Evolutionary conservation across 306 rosid genomes (phyloP).

Genomic region (Cicer yamashitae): DNA sequence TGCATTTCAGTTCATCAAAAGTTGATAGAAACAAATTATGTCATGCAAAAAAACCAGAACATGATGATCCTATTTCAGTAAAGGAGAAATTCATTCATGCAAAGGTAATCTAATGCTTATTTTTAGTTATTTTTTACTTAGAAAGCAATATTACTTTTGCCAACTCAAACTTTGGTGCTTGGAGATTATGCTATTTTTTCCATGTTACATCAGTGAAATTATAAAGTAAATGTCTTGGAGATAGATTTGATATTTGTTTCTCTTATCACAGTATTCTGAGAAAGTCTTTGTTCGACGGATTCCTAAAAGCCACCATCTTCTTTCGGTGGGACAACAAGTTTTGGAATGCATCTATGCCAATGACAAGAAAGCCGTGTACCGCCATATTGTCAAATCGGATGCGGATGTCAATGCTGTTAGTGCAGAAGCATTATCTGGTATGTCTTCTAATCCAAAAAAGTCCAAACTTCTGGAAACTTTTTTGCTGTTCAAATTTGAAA

Average conservation of each 20-base stretch:
- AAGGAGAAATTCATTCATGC: conserved; percentile 80
- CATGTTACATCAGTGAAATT: background rate
- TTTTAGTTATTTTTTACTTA: conserved; percentile 19
- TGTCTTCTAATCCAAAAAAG: conserved; percentile 30
- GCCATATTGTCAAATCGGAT: conserved; percentile 57
- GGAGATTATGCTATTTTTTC: background rate
- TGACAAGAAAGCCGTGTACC: conserved; percentile 78
- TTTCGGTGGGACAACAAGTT: conserved; percentile 51
- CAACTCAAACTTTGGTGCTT: background rate
- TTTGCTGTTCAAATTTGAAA: conserved; percentile 37
- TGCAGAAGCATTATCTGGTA: conserved; percentile 52
- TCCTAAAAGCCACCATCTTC: conserved; percentile 42
- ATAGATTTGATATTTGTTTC: conserved; percentile 47
- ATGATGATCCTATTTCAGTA: conserved; percentile 63
- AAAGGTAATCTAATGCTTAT: conserved; percentile 55
- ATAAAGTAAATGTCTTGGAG: conserved; percentile 16
- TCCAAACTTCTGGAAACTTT: background rate
- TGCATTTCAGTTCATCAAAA: conserved; percentile 56
- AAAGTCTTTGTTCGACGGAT: conserved; percentile 63
- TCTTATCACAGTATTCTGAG: conserved; percentile 67
- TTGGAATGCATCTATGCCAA: conserved; percentile 64
- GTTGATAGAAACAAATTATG: conserved; percentile 45
- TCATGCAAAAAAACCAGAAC: conserved; percentile 60
- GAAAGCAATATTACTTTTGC: conserved; percentile 24
- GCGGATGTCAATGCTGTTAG: conserved; percentile 55